A percentile compares a stretch with the other conserved stretches of the same genome.
phyloP scores from a whole-genome alignment of 306 rosid genomes.

The Sophora flavescens region DNA sequence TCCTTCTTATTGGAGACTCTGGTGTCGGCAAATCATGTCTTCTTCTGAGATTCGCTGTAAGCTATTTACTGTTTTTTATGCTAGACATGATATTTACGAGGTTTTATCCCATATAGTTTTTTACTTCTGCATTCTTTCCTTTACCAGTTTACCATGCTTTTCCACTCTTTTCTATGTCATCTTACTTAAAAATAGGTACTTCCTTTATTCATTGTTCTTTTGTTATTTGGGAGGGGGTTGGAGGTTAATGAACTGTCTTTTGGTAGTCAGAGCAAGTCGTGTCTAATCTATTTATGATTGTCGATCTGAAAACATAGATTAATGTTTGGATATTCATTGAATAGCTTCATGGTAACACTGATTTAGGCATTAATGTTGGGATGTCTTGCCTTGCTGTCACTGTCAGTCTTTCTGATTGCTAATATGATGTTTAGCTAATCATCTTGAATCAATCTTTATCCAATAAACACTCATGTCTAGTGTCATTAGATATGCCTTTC shows the following conservation, averaged over 20 bases:
- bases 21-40: conserved; percentile 99
- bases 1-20: conserved; percentile 96
- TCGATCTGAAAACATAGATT: neutral
- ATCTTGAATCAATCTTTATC: neutral
- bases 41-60: conserved; percentile 99
- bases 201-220: conserved; percentile 10
- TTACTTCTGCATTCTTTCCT: neutral
- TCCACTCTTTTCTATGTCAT: neutral
- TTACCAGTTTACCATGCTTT: neutral
- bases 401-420: conserved; percentile 11
- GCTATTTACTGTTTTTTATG: conserved; percentile 39
- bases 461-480: neutral
- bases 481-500: neutral
- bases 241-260: neutral
- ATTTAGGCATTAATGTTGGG: conserved; percentile 17
- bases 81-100: neutral
- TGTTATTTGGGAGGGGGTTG: neutral
- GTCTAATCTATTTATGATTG: conserved; percentile 2
- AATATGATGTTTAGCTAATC: conserved; percentile 1
- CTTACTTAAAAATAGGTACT: neutral
- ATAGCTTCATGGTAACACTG: neutral
- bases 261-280: conserved; percentile 5
- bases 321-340: neutral
- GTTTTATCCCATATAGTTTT: neutral
- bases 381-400: conserved; percentile 1